A percentile compares a stretch with the other conserved stretches of the same genome.
Conservation (phyloP, 148 eudicot genomes). For the Cornus suecica region DNA sequence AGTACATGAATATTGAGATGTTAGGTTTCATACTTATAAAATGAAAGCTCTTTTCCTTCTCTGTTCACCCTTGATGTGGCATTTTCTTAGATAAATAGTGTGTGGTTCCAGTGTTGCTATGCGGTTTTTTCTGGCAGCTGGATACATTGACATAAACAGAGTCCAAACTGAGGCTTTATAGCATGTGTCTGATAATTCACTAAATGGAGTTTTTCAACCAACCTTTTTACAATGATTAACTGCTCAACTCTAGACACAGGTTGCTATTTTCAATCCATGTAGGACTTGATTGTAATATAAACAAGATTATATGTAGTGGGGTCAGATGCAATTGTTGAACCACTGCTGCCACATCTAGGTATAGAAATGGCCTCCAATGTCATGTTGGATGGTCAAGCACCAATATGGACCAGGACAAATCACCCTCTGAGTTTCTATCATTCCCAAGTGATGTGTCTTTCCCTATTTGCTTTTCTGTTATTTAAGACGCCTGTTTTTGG, state of each 20-base stretch:
- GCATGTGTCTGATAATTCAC: neutral
- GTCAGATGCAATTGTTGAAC: neutral
- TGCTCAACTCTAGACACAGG: neutral
- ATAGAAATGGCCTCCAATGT: slow-evolving; percentile 1
- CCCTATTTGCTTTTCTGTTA: neutral
- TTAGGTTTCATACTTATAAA: neutral
- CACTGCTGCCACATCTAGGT: neutral
- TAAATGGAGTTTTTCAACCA: neutral
- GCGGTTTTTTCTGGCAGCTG: neutral
- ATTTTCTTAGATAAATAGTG: neutral
- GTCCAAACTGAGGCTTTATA: neutral
- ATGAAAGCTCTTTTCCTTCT: neutral
- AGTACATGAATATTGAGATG: slow-evolving; percentile 28
- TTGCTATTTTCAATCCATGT: neutral
- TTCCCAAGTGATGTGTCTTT: neutral
- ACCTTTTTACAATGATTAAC: neutral
- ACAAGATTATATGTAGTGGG: neutral
- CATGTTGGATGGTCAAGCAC: neutral
- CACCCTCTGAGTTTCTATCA: neutral
- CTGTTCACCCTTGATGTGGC: slow-evolving; percentile 5
- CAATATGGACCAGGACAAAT: neutral
- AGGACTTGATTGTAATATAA: neutral
- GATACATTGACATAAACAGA: neutral
- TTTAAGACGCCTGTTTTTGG: neutral
- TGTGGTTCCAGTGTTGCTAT: neutral